These are phyloP conservation scores for Kazachstania viticola DNA, from an alignment of 805 yeast genomes.

Conservation along the genomic window DNA sequence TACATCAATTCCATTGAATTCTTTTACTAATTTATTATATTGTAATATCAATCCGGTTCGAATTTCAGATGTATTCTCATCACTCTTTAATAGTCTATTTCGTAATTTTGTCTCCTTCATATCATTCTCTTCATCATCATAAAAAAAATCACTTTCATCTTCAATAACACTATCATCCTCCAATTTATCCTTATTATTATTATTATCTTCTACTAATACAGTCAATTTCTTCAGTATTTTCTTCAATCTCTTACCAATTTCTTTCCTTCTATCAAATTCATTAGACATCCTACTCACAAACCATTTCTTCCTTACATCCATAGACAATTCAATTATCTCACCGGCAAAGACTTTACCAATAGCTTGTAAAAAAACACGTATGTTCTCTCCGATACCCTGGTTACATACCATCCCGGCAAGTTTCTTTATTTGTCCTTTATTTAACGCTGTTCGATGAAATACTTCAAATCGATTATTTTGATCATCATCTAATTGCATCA, in stretches of 20 bases:
- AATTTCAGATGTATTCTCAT: slow-evolving; percentile 17
- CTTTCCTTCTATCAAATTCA: slow-evolving; percentile 33
- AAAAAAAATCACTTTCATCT: slow-evolving; percentile 19
- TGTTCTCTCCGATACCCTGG: slow-evolving; percentile 68
- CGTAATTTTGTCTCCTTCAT: slow-evolving; percentile 12
- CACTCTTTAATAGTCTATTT: slow-evolving; percentile 17
- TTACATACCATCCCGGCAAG: slow-evolving; percentile 69
- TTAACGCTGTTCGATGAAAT: slow-evolving; percentile 66
- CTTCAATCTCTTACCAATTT: slow-evolving; percentile 23
- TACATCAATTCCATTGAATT: slow-evolving; percentile 22
- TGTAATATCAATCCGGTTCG: slow-evolving; percentile 21
- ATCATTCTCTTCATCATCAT: slow-evolving; percentile 23
- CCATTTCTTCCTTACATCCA: slow-evolving; percentile 53
- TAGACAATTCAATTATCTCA: slow-evolving; percentile 74
- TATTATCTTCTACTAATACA: slow-evolving; percentile 10
- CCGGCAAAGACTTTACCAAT: slow-evolving; percentile 83
- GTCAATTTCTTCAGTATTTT: slow-evolving; percentile 29
- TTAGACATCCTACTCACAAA: slow-evolving; percentile 30
- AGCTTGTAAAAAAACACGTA: slow-evolving; percentile 75
- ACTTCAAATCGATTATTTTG: slow-evolving; percentile 84
- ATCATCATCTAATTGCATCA: slow-evolving; percentile 63
- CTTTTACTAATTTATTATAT: slow-evolving; percentile 21
- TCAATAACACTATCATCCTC: slow-evolving; percentile 19
- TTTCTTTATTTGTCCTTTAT: slow-evolving; percentile 66
- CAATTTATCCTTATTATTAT: slow-evolving; percentile 3